Base-by-base conservation (phyloP, 1,284 basidiomycete species). In the Cutaneotrichosporon dermatis region DNA sequence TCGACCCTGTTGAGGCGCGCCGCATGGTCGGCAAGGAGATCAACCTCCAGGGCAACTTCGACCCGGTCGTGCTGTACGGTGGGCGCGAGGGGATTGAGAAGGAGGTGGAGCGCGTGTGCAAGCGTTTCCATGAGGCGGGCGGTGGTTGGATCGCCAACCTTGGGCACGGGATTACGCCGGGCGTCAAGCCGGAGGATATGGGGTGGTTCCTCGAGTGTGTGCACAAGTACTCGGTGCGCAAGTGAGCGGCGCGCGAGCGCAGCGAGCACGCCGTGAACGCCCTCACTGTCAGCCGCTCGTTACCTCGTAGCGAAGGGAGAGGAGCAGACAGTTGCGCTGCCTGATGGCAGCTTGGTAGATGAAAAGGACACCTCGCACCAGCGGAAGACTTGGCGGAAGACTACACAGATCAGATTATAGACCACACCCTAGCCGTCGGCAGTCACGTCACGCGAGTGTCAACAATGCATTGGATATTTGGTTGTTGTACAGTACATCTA, bases 121-220 rank as follows among this genome's bases (percentile, higher is more conserved):
- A 85, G 64, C 83, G 83, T 16, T 98, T 98, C 80, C 82, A 79
- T 60, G 25, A 60, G 56, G 58, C 58, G 3, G 83, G 83, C 4
- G 77, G 76, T 45, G 88, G 85, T 6, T 96, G 92, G 91, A 97
- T 99, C 71, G 90, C 90, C 34, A 99, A 99, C 79, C 80, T 99
- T 39, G 96, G 96, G 1, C 96, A 99, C 76, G 95, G 95, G 4
- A 96, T 99, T 68, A 94, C 91, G 9, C 92, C 92, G n/a, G 88
- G 86, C n/a, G 92, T 96, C 15, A 86, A 94, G 74, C 89, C 92
- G 35, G 91, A 94, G 61, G 90, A 94, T 76, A 81, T 94, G 78
- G 82, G 83, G 55, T 94, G 86, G 85, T 95, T 94, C 82, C 84
- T 95, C 64, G 84, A 95, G 77, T 92, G 91, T 71, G 85, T 95